Conservation (phyloP, 2,329 filamentous ascomycete genomes). For the Penicillium sp. region DNA sequence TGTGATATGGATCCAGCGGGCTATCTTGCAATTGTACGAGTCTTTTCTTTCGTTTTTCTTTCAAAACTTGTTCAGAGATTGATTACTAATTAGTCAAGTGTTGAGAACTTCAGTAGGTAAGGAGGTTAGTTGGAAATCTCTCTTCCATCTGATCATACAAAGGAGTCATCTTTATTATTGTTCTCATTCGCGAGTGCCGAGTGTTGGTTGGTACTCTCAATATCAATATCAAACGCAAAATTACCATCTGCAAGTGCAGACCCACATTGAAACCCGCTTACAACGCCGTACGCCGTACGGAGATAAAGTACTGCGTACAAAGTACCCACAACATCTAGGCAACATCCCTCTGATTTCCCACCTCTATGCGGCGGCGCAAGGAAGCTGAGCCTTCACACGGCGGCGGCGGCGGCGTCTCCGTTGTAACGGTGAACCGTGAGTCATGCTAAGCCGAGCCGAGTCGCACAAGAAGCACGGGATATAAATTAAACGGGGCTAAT, state of each 20-base stretch:
- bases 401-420: background rate
- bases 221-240: constrained; percentile 1
- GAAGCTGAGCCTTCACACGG: background rate
- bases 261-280: too few species aligned
- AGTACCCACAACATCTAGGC: constrained; percentile 1
- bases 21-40: constrained; percentile 1
- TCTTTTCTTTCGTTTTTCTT: background rate
- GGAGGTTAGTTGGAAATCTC: background rate
- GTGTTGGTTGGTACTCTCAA: background rate
- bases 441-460: constrained; percentile 6
- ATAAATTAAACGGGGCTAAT: background rate
- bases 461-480: constrained; percentile 3
- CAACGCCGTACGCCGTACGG: too few species aligned
- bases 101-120: too few species aligned
- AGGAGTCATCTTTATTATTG: background rate
- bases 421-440: background rate
- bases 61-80: background rate
- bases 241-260: background rate
- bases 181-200: background rate
- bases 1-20: background rate
- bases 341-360: too few species aligned
- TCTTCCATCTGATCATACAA: too few species aligned
- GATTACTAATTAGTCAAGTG: too few species aligned
- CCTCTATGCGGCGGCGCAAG: background rate
- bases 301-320: too few species aligned